Conservation (phyloP, 176 grass and related monocot species). For the Carex kokanica region DNA sequence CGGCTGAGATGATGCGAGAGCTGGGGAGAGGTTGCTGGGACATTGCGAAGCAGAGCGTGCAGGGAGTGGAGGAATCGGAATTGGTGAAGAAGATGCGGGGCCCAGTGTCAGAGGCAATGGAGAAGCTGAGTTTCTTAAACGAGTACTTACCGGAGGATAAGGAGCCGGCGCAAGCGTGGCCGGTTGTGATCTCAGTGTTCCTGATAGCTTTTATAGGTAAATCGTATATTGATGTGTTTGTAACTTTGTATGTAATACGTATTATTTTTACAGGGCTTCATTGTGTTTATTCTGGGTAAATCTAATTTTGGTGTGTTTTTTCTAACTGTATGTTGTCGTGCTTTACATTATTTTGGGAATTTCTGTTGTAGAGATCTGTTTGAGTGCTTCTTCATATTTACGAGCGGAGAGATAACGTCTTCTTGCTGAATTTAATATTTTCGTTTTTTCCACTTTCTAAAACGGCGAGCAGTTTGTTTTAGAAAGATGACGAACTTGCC, state of each 20-base stretch:
- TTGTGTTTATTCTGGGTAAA: background rate
- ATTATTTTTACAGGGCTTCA: background rate
- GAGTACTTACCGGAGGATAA: slow-evolving; percentile 97
- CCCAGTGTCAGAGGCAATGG: slow-evolving; percentile 34
- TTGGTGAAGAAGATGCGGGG: slow-evolving; percentile 57
- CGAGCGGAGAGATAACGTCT: background rate
- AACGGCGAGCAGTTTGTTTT: background rate
- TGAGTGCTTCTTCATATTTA: background rate
- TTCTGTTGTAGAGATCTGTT: background rate
- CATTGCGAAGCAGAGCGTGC: slow-evolving; percentile 65
- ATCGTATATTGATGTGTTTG: background rate
- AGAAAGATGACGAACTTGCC: background rate
- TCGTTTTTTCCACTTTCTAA: background rate
- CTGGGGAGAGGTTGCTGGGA: slow-evolving; percentile 79
- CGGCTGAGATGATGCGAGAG: slow-evolving; percentile 79
- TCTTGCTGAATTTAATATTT: background rate
- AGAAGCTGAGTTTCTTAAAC: slow-evolving; percentile 84
- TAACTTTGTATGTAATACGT: background rate
- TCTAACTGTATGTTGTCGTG: background rate
- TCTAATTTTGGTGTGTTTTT: background rate
- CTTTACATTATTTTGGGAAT: background rate
- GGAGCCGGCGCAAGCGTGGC: slow-evolving; percentile 76
- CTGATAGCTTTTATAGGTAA: slow-evolving; percentile 72
- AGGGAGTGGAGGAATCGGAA: slow-evolving; percentile 63
- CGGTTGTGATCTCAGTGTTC: slow-evolving; percentile 67